Evolutionary conservation across 306 rosid species (phyloP), one percentile per base, ranked within the genome.

Genomic region (Glycine latifolia): DNA sequence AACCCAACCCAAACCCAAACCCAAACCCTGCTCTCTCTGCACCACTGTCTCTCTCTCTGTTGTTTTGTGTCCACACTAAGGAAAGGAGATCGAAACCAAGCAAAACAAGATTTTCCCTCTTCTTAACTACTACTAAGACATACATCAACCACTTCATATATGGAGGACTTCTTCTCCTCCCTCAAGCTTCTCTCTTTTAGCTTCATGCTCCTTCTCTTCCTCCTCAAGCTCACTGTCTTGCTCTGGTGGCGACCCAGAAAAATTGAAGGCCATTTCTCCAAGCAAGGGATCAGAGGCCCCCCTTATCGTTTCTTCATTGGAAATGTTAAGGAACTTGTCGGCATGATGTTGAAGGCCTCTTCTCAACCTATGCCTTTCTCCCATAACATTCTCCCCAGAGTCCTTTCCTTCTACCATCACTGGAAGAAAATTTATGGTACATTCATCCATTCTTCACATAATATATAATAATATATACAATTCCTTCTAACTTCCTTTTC

Each of bases 281-380:
- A 61, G 43, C 98, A 96, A 87, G 99, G 99, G 44, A 93, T 96
- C 71, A 82, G 91, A 86, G 99, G 99, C 3, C 99, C 99, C 35
- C 98, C 97, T 26, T 96, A 96, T 74, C 96, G 90, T 48, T 93
- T 96, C 94, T 92, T 96, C 97, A 91, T 94, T 65, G 99, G 99
- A 50, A 96, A 96, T 73, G 91, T 91, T 7, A 94, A 81, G 43
- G 94, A 96, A 71, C 86, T 96, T 6, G 97, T 88, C 7, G 87
- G 77, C 2, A 92, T 96, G 99, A 93, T 94, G 98, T 74, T 94
- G 44, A 86, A 87, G 48, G 99, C 99, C 71, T 93, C 99, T 9
- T 94, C 99, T 68, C 93, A 90, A 43, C 93, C 98, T 67, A 91
- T 96, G 92, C 97, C 98, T 71, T 77, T 78, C 89, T 92, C 98